These are phyloP conservation scores for Apiospora saccharicola DNA, from an alignment of 2,329 filamentous ascomycete species.

Conservation along the genomic window DNA sequence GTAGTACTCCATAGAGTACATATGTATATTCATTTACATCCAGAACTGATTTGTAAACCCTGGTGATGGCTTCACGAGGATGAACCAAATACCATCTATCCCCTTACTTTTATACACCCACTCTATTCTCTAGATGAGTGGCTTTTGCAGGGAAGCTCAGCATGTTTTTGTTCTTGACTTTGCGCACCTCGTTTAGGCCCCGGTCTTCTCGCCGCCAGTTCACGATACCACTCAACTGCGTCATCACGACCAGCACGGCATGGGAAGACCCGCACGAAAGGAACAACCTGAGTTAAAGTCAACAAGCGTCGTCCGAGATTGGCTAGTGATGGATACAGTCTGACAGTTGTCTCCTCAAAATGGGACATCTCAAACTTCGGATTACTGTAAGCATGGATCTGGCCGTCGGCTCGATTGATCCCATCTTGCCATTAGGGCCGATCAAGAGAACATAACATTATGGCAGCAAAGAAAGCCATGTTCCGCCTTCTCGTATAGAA, in stretches of 20 bases:
- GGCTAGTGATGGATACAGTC: background rate
- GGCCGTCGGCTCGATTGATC: conserved; percentile 16
- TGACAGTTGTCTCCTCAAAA: background rate
- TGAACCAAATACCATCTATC: background rate
- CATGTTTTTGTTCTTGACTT: background rate
- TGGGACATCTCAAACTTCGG: conserved; percentile 11
- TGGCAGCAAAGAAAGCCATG: conserved; percentile 4
- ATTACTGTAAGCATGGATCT: conserved; percentile 14
- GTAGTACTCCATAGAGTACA: background rate
- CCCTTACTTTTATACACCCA: background rate
- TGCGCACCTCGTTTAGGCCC: conserved; percentile 2
- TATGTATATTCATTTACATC: background rate
- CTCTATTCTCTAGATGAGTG: conserved; percentile 10
- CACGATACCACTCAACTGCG: conserved; percentile 10
- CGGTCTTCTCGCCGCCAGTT: background rate
- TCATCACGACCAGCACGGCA: background rate
- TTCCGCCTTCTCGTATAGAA: background rate
- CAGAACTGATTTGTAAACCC: background rate
- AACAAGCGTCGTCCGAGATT: conserved; percentile 11
- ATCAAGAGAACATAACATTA: background rate
- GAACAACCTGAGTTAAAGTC: conserved; percentile 7
- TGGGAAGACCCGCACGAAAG: conserved; percentile 18
- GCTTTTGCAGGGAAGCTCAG: background rate
- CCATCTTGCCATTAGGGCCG: conserved; percentile 16
- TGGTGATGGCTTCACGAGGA: background rate